Base-by-base conservation (phyloP, 2,329 filamentous ascomycete species). In the Apiospora phragmitis region DNA sequence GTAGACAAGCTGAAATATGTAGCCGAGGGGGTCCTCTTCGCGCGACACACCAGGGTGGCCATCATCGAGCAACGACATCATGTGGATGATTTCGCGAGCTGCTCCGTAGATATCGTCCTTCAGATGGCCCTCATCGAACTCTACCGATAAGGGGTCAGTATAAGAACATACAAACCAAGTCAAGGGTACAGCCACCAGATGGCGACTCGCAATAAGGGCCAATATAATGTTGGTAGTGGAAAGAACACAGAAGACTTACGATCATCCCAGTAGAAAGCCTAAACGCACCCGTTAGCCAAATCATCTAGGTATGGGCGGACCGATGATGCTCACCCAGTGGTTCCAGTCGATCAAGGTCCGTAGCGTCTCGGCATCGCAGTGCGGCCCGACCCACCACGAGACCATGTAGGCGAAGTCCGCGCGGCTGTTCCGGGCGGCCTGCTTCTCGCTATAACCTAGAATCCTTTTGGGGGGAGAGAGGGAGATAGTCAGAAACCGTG, bases 101-200 rank as follows among this genome's bases (percentile, higher is more conserved):
- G 79, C 77, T 18, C 70, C 70, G 5, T 70, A 66, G 3, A 72
- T 72, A 59, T 79, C 74, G 24, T 74, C 70, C 47, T 73, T 76
- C 26, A 79, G 71, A n/a, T 72, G 71, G 1, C 79, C 79, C 66
- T 79, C 78, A 65, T 80, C 78, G 41, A 79, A 79, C 45, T 73
- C 74, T 81, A 18, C 2, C 51, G 8, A 11, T 11, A 14, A 1
- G 7, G 1, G 6, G 14, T 59, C 6, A 59, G 51, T 11, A 4
- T 9, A 18, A 7, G 11, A 35, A 29, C 16, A 3, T 3, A 8
- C 5, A 1, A 32, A 55, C 16, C 2, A 8, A 7, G 6, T 6
- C 41, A 42, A 16, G n/a, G n/a, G n/a, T n/a, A n/a, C n/a, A n/a
- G n/a, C n/a, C n/a, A n/a, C 35, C 4, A 35, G 35, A 35, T 35